Percentiles rank a stretch among this genome's conserved stretches.
These are phyloP conservation scores for Phytophthora hybrid DNA, from an alignment of 352 stramenopile species.

Conservation along the genomic window DNA sequence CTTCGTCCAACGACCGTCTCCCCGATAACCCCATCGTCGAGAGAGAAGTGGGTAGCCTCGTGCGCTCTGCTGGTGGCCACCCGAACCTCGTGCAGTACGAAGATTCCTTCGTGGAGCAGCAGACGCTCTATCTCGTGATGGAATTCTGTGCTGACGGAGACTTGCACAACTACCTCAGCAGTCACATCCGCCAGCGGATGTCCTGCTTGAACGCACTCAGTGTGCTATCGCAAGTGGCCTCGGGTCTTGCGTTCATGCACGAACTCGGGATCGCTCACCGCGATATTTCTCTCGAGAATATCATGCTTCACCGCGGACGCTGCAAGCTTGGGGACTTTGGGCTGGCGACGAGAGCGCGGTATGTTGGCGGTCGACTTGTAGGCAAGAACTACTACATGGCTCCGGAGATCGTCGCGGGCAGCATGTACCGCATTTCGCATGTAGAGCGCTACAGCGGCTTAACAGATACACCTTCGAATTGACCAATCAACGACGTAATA, in stretches of 20 bases:
- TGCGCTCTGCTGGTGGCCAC: slow-evolving; percentile 51
- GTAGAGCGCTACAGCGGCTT: too few species aligned
- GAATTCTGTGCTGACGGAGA: slow-evolving; percentile 49
- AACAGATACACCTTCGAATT: too few species aligned
- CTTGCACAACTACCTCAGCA: slow-evolving; percentile 46
- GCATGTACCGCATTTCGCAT: too few species aligned
- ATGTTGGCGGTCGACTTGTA: slow-evolving; percentile 28
- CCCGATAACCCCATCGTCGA: slow-evolving; percentile 54
- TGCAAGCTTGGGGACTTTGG: slow-evolving; percentile 63
- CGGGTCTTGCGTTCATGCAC: slow-evolving; percentile 45
- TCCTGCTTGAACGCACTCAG: slow-evolving; percentile 33
- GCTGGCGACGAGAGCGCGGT: slow-evolving; percentile 33
- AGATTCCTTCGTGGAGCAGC: slow-evolving; percentile 50
- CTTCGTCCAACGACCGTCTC: slow-evolving; percentile 24
- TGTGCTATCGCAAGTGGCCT: slow-evolving; percentile 43
- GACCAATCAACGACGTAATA: too few species aligned
- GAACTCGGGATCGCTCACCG: slow-evolving; percentile 45
- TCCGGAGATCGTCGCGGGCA: slow-evolving; percentile 49
- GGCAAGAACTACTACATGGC: slow-evolving; percentile 71
- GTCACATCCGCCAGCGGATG: slow-evolving; percentile 25
- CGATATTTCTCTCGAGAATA: slow-evolving; percentile 56
- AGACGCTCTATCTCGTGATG: slow-evolving; percentile 56
- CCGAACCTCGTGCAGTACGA: slow-evolving; percentile 53
- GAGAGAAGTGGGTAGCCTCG: slow-evolving; percentile 41
- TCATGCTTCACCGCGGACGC: slow-evolving; percentile 45